These are phyloP conservation scores for Casuarina glauca DNA, from an alignment of 306 rosid genomes.

Conservation along the genomic window DNA sequence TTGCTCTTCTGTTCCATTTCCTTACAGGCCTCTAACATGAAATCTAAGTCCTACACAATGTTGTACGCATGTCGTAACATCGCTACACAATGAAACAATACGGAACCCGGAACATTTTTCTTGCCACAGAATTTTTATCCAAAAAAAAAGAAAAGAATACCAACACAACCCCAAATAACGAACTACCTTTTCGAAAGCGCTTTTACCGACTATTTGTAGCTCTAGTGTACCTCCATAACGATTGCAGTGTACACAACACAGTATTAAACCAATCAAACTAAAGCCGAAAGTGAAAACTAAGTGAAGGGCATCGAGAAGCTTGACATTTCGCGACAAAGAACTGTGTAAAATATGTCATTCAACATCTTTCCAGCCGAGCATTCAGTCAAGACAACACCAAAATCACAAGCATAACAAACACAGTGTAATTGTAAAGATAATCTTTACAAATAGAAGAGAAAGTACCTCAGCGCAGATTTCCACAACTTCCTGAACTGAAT, in stretches of 20 bases:
- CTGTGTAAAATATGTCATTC: background rate
- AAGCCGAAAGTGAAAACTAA: background rate
- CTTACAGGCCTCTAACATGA: background rate
- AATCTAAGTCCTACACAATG: background rate
- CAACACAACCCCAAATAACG: background rate
- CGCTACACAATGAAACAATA: background rate
- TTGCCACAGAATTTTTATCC: background rate
- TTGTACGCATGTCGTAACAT: background rate
- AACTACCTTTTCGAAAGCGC: background rate
- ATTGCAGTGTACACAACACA: background rate
- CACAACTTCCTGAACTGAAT: conserved; percentile 67
- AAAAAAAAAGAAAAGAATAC: background rate
- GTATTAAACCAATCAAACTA: background rate
- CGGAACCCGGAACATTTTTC: background rate
- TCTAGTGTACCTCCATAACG: background rate
- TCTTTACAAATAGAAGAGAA: background rate
- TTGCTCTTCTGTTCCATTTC: background rate
- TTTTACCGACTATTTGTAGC: background rate
- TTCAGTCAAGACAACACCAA: background rate
- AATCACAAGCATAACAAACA: background rate
- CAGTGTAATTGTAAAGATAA: background rate
- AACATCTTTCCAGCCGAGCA: background rate
- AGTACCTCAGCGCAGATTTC: conserved; percentile 81
- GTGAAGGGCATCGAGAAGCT: background rate
- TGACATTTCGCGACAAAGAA: background rate